These are phyloP conservation scores for Starmerella lactis-condensi DNA, from an alignment of 805 yeast genomes.

Conservation along the genomic window DNA sequence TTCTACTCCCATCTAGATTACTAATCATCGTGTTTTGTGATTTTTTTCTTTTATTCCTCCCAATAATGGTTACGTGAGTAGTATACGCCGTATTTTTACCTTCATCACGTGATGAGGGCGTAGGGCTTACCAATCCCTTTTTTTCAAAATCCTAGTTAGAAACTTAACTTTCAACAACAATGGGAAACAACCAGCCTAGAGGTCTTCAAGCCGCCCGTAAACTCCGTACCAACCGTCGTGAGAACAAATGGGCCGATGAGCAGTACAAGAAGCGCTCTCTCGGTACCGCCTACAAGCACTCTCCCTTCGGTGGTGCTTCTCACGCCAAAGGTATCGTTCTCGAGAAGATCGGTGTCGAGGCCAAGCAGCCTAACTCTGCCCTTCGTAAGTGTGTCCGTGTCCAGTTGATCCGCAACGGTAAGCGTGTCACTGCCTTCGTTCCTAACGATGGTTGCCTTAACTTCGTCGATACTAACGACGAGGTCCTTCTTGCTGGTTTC, in stretches of 20 bases:
- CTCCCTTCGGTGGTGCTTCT: constrained; percentile 99
- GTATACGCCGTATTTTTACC: background rate
- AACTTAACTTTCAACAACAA: constrained; percentile 25
- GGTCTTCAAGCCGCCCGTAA: constrained; percentile 99
- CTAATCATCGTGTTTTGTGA: constrained; percentile 4
- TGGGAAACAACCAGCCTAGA: constrained; percentile 97
- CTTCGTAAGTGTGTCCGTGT: constrained; percentile 99
- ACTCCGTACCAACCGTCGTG: constrained; percentile 98
- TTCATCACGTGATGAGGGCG: too few relatives aligned
- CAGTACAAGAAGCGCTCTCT: constrained; percentile 95
- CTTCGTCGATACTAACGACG: constrained; percentile 99
- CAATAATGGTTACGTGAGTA: background rate
- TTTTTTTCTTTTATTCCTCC: constrained; percentile 7
- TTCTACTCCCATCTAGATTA: too few relatives aligned
- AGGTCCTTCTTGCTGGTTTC: constrained; percentile 98
- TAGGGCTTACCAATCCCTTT: too few relatives aligned
- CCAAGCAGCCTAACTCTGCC: constrained; percentile 99
- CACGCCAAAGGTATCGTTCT: constrained; percentile 99
- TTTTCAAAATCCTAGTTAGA: background rate
- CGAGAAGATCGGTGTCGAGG: constrained; percentile 98
- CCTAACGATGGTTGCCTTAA: constrained; percentile 99
- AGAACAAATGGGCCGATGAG: constrained; percentile 99
- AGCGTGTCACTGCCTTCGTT: constrained; percentile 99
- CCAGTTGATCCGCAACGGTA: constrained; percentile 99
- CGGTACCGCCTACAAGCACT: constrained; percentile 99